These are phyloP conservation scores for Dissophora ornata DNA, from an alignment of 192 early-diverging fungal species.

Conservation along the genomic window DNA sequence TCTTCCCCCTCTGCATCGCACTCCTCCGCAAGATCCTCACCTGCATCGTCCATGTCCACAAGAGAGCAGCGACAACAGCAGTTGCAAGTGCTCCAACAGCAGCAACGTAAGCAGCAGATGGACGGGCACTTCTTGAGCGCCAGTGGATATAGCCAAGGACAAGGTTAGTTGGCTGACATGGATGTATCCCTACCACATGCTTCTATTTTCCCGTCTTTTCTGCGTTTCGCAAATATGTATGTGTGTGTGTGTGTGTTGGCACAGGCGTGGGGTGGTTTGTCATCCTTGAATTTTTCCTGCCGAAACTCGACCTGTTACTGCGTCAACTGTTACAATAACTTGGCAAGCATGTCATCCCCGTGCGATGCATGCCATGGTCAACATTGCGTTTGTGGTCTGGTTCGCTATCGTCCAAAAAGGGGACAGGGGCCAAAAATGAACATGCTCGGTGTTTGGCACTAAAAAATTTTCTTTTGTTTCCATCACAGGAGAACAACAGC, in stretches of 20 bases:
- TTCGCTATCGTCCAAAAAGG: background rate
- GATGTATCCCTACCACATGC: background rate
- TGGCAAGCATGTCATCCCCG: no score
- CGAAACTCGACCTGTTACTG: no score
- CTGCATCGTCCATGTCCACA: constrained; percentile 17
- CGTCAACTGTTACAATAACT: no score
- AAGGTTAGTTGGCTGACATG: constrained; percentile 20
- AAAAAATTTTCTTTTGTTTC: background rate
- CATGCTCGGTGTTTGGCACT: constrained; percentile 1
- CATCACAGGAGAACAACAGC: constrained; percentile 6
- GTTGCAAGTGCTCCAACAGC: constrained; percentile 27
- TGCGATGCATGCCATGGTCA: background rate
- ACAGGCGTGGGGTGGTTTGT: no score
- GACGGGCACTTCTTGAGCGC: constrained; percentile 3
- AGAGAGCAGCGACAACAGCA: constrained; percentile 33
- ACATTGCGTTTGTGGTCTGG: background rate
- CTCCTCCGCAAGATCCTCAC: constrained; percentile 17
- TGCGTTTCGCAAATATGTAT: no score
- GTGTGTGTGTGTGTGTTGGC: no score
- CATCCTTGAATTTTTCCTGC: no score
- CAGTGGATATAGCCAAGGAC: constrained; percentile 9
- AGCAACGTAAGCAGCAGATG: constrained; percentile 1
- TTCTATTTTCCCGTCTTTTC: background rate
- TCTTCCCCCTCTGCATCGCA: constrained; percentile 12
- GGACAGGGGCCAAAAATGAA: background rate